Base-by-base conservation (phyloP, 192 early-diverging fungal genomes). In the Piromyces sp. region DNA sequence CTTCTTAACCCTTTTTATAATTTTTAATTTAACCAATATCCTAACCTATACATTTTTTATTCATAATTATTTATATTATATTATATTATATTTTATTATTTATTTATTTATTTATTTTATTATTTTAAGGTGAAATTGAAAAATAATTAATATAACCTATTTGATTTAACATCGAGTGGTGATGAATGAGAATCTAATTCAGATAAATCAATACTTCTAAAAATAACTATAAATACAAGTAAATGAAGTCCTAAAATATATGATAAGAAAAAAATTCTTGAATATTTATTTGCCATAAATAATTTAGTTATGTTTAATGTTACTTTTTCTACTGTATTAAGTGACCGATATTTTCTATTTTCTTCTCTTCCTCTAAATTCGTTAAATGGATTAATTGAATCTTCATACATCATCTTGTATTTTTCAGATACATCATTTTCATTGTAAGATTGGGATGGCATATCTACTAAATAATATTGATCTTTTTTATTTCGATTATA, bases 331-430 rank as follows among this genome's bases (percentile, higher is more conserved):
- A 79, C 81, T 22, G 80, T 37, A 42, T 33, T 80, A n/a, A 42
- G 33, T 0, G 80, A 80, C 6, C 40, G 80, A 80, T 33, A 83
- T 37, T 94, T 80, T 2, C 88, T 83, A 30, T 92, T 92, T 79
- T 91, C 11, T 91, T 86, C 22, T 94, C 90, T 82, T 96, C 95
- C 6, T 92, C 87, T 16, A 94, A 88, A 78, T 94, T 94, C 88
- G 96, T 88, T 11, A 90, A 88, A 98, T 15, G 96, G 96, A 84
- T 98, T 95, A 85, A 96, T 89, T 58, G 87, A 91, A 38, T 93
- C 93, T 85, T 98, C 96, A 82, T 98, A 98, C 80, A 95, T 86
- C 30, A 88, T 86, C 28, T 89, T 85, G 88, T 96, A 96, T 79
- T 93, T 92, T 30, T 84, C 84, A 81, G 83, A 82, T 19, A 38